Conservation (phyloP, 179 eudicot species). For the Beta macrorhiza region DNA sequence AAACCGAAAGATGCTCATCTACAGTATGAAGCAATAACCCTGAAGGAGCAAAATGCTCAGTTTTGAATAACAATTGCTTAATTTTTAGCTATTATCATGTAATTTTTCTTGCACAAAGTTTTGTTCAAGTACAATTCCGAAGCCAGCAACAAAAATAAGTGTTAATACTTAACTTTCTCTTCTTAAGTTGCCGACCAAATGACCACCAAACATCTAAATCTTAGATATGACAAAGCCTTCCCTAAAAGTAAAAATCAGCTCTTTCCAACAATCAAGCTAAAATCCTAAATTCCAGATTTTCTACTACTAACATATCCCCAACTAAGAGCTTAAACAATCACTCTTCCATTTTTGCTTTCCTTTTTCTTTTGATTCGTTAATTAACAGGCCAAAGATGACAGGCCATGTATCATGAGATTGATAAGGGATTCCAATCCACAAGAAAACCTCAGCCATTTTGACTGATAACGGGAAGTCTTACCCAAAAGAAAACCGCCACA, state of each 20-base stretch:
- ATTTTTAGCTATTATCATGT: neutral
- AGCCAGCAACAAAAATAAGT: neutral
- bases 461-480: too few species aligned
- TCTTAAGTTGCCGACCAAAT: slow-evolving; percentile 8
- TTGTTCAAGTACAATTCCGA: slow-evolving; percentile 16
- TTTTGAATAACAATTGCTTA: neutral
- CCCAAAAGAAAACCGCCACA: too few species aligned
- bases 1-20: neutral
- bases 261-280: neutral
- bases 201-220: neutral
- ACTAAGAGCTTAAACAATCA: neutral
- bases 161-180: slow-evolving; percentile 12
- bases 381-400: too few species aligned
- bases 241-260: neutral
- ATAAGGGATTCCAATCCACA: too few species aligned
- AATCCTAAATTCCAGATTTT: neutral
- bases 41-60: neutral
- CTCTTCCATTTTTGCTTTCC: too few species aligned
- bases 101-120: slow-evolving; percentile 13
- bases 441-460: too few species aligned
- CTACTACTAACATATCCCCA: neutral
- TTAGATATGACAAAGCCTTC: neutral
- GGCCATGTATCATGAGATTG: too few species aligned
- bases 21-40: neutral
- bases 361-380: too few species aligned